A percentile compares a stretch with the other conserved stretches of the same genome.
Evolutionary conservation across 1,284 basidiomycete species (phyloP).

Genomic region (Sporisorium graminicola): DNA sequence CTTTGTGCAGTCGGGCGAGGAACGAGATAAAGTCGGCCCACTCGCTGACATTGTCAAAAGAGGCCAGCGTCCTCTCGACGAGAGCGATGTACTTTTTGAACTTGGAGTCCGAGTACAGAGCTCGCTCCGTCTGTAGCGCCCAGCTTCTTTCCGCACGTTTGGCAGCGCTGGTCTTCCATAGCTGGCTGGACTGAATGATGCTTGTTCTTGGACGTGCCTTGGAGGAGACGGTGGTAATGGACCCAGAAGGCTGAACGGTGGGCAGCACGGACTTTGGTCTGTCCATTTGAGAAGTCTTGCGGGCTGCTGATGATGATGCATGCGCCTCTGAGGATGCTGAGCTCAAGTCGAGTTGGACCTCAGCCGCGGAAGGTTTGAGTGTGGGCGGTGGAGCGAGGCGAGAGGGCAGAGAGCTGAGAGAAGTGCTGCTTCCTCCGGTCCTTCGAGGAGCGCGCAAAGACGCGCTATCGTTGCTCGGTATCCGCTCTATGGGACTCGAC

Average conservation of each 20-base stretch:
- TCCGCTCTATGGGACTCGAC: constrained; percentile 38
- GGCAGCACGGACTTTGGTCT: constrained; percentile 17
- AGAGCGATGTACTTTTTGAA: constrained; percentile 93
- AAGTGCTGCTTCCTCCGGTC: constrained; percentile 37
- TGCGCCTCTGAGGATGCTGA: constrained; percentile 34
- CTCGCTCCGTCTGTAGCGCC: constrained; percentile 64
- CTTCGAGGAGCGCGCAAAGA: constrained; percentile 24
- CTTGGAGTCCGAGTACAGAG: constrained; percentile 79
- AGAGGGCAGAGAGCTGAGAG: constrained; percentile 49
- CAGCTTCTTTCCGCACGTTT: constrained; percentile 64
- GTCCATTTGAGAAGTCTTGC: neutral
- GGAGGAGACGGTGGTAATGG: constrained; percentile 20
- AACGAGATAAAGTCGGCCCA: constrained; percentile 99
- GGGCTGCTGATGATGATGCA: constrained; percentile 2
- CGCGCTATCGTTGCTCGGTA: constrained; percentile 22
- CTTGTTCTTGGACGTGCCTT: constrained; percentile 41
- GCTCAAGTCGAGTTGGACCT: constrained; percentile 55
- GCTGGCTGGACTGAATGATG: constrained; percentile 46
- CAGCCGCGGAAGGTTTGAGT: constrained; percentile 41
- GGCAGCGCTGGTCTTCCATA: constrained; percentile 65
- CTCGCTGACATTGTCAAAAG: constrained; percentile 96
- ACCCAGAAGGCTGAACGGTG: constrained; percentile 10
- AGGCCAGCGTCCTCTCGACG: constrained; percentile 90
- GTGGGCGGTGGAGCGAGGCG: constrained; percentile 39
- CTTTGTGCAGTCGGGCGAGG: constrained; percentile 92